Conservation (phyloP, 2,329 filamentous ascomycete species). For the Neonectria sp. region DNA sequence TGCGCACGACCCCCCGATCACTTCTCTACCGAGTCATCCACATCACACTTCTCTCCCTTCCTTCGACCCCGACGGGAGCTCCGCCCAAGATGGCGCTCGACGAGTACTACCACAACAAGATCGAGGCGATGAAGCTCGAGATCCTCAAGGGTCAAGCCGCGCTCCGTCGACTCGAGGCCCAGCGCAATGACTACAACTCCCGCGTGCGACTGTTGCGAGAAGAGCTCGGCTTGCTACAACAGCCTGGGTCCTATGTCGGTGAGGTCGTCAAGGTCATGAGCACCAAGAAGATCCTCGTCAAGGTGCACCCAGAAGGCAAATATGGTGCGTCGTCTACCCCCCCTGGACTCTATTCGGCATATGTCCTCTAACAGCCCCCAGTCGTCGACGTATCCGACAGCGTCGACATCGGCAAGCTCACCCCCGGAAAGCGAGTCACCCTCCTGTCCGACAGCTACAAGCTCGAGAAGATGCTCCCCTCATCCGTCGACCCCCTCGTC, state of each 20-base stretch:
- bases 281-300: slow-evolving; percentile 98
- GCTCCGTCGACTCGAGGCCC: slow-evolving; percentile 93
- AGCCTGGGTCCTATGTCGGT: slow-evolving; percentile 97
- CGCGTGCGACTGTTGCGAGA: slow-evolving; percentile 94
- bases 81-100: slow-evolving; percentile 91
- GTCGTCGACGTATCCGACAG: slow-evolving; percentile 96
- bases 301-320: slow-evolving; percentile 99
- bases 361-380: slow-evolving; percentile 54
- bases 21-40: slow-evolving; percentile 22
- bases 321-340: slow-evolving; percentile 77
- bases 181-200: slow-evolving; percentile 99
- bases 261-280: slow-evolving; percentile 99
- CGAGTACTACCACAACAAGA: slow-evolving; percentile 99
- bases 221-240: slow-evolving; percentile 95
- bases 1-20: slow-evolving; percentile 19
- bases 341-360: not conserved
- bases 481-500: slow-evolving; percentile 97
- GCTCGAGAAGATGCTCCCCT: slow-evolving; percentile 97
- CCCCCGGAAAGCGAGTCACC: slow-evolving; percentile 96
- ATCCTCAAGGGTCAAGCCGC: slow-evolving; percentile 99
- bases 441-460: slow-evolving; percentile 98
- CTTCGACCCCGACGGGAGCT: slow-evolving; percentile 41
- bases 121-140: slow-evolving; percentile 99
- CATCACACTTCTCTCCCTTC: slow-evolving; percentile 16
- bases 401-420: slow-evolving; percentile 96